phyloP scores from a whole-genome alignment of 2,329 filamentous ascomycete genomes.

The Fusarium oligoseptatum region DNA sequence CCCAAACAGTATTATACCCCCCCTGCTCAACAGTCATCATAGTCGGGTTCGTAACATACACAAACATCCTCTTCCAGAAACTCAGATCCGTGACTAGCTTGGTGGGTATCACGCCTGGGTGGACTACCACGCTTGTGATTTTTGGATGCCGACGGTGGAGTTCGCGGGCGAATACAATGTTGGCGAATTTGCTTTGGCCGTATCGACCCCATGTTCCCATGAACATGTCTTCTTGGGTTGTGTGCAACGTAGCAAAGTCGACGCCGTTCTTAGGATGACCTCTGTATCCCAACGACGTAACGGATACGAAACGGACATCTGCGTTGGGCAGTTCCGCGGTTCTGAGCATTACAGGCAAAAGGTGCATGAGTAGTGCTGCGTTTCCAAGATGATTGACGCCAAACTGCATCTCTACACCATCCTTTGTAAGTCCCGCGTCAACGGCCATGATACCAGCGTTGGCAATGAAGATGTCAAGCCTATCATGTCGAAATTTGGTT shows the following conservation, averaged over 20 bases:
- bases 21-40: conserved; percentile 48
- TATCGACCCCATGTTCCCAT: conserved; percentile 61
- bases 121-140: conserved; percentile 60
- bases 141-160: conserved; percentile 59
- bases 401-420: conserved; percentile 54
- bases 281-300: conserved; percentile 47
- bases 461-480: conserved; percentile 58
- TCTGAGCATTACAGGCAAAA: conserved; percentile 46
- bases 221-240: conserved; percentile 42
- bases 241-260: conserved; percentile 46
- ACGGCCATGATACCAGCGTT: conserved; percentile 55
- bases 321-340: conserved; percentile 27
- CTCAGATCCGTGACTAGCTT: conserved; percentile 42
- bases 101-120: conserved; percentile 60
- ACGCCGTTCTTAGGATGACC: conserved; percentile 47
- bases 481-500: conserved; percentile 53
- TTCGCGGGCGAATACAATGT: conserved; percentile 60
- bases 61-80: conserved; percentile 43
- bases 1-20: conserved; percentile 50
- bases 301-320: conserved; percentile 41
- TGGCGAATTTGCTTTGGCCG: conserved; percentile 64
- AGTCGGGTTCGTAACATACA: conserved; percentile 40
- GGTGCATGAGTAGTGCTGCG: conserved; percentile 50
- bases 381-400: conserved; percentile 53
- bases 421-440: conserved; percentile 44